phyloP scores from a whole-genome alignment of 129 eudicot species.

The Silybum marianum region DNA sequence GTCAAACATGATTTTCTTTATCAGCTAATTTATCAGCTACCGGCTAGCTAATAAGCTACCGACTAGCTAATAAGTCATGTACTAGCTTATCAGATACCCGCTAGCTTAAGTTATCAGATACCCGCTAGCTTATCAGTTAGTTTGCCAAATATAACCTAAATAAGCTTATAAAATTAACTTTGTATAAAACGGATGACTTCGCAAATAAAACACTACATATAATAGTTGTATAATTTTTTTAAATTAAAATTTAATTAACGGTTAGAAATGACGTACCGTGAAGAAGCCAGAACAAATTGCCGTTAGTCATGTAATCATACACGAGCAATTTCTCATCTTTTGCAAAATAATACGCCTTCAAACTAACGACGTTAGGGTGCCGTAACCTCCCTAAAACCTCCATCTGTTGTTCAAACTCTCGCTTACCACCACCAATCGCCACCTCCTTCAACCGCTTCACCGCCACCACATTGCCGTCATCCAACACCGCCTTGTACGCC shows the following conservation, averaged over 20 bases:
- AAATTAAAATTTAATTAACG: neutral
- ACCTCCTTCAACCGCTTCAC: constrained; percentile 89
- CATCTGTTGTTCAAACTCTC: constrained; percentile 92
- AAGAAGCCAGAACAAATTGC: constrained; percentile 86
- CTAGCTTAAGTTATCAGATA: too few species aligned
- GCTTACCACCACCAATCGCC: constrained; percentile 47
- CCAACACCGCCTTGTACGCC: constrained; percentile 90
- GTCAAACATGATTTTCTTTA: too few species aligned
- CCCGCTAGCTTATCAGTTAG: too few species aligned
- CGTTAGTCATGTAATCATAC: constrained; percentile 82
- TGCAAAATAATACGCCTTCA: constrained; percentile 86
- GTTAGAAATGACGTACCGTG: constrained; percentile 53
- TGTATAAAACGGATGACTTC: too few species aligned
- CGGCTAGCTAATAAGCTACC: too few species aligned
- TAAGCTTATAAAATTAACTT: too few species aligned
- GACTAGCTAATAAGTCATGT: too few species aligned
- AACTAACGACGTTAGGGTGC: constrained; percentile 67
- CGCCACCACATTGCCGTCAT: constrained; percentile 83
- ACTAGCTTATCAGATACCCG: too few species aligned
- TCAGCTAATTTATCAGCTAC: too few species aligned
- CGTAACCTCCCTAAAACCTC: constrained; percentile 80
- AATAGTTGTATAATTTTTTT: too few species aligned
- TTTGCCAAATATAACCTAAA: too few species aligned
- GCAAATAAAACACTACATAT: too few species aligned
- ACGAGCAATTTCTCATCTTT: constrained; percentile 88